phyloP scores from a whole-genome alignment of 2,329 filamentous ascomycete species.

The Cercospora janseana region DNA sequence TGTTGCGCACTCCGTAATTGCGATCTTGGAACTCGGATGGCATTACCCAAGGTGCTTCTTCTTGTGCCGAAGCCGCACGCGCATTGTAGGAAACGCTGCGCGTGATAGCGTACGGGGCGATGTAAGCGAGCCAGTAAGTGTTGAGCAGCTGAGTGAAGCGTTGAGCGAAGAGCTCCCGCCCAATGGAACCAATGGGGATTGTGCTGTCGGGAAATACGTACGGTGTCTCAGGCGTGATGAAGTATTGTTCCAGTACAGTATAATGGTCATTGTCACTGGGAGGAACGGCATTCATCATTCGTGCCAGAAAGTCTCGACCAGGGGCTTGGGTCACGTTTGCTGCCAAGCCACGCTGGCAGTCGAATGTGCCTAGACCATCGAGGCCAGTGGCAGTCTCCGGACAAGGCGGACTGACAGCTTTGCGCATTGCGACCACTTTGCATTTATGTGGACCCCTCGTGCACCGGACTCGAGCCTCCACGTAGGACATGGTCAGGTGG shows the following conservation, averaged over 20 bases:
- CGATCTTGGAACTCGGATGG: neutral
- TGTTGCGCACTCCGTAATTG: no score
- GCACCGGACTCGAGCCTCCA: neutral
- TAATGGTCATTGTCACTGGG: neutral
- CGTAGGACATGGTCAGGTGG: neutral
- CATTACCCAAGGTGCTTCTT: neutral
- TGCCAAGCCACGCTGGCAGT: neutral
- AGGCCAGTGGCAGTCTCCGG: neutral
- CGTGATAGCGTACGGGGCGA: constrained; percentile 16
- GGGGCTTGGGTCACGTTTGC: neutral
- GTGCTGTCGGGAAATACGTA: neutral
- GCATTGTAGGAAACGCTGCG: constrained; percentile 5
- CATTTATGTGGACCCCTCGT: neutral
- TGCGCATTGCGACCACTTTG: neutral
- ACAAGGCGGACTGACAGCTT: neutral
- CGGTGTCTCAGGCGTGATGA: neutral
- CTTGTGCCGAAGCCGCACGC: neutral
- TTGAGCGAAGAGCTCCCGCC: constrained; percentile 18
- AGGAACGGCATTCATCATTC: neutral
- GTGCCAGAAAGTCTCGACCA: neutral
- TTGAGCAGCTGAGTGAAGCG: constrained; percentile 25
- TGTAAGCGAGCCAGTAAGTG: constrained; percentile 24
- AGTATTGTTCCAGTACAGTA: neutral
- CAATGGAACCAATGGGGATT: neutral
- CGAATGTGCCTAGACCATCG: neutral